A percentile compares a stretch with the other conserved stretches of the same genome.
Conservation (phyloP, 2,329 filamentous ascomycete species). For the Colletotrichum sp. region DNA sequence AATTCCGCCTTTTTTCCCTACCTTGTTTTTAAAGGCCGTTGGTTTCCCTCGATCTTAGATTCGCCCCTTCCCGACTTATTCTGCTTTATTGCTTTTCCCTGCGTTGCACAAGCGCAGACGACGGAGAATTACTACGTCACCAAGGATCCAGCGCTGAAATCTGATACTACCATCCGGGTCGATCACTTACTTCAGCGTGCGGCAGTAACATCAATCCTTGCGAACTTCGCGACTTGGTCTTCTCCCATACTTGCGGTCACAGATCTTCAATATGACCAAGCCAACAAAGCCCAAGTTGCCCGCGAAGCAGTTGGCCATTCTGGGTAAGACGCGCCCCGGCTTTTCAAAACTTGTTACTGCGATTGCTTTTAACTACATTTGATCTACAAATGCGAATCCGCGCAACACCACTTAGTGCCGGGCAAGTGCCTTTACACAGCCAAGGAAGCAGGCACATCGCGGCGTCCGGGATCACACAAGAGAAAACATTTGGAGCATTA, state of each 20-base stretch:
- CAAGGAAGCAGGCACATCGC: neutral
- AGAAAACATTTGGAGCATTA: neutral
- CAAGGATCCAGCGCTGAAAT: neutral
- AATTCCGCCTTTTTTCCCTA: neutral
- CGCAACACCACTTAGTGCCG: neutral
- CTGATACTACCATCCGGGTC: neutral
- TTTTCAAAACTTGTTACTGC: constrained; percentile 13
- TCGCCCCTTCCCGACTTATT: neutral
- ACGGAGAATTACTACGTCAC: neutral
- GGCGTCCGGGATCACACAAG: neutral
- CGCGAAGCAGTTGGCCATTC: constrained; percentile 75
- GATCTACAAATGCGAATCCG: neutral
- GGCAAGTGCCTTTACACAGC: constrained; percentile 13
- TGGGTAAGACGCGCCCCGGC: constrained; percentile 61
- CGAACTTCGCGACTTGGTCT: neutral
- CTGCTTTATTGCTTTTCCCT: neutral
- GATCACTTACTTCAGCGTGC: neutral
- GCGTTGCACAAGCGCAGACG: neutral
- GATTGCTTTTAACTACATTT: neutral
- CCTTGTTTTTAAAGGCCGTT: neutral
- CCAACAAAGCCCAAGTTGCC: constrained; percentile 67
- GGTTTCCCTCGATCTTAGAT: neutral
- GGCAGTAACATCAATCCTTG: neutral
- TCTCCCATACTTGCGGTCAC: neutral
- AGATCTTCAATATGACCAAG: constrained; percentile 23